A percentile compares a stretch with the other conserved stretches of the same genome.
These are phyloP conservation scores for Fusarium pilosicola DNA, from an alignment of 2,329 filamentous ascomycete species.

Conservation along the genomic window DNA sequence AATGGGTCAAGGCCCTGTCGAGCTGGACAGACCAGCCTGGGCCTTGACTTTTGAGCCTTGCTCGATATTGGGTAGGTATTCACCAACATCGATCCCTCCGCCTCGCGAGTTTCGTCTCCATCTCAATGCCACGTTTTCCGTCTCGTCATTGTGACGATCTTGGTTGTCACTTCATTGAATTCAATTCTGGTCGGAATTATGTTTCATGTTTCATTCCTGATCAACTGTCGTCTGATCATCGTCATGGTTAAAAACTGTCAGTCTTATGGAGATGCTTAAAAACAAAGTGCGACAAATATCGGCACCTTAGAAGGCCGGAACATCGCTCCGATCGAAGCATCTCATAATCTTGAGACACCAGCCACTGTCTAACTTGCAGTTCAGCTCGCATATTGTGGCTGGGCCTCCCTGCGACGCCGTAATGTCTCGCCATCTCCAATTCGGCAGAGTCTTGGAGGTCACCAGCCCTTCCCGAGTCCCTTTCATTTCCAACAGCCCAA, in stretches of 20 bases:
- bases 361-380: conserved; percentile 4
- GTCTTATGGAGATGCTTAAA: background rate
- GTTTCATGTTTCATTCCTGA: conserved; percentile 9
- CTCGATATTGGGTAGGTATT: background rate
- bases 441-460: background rate
- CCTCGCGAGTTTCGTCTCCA: background rate
- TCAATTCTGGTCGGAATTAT: background rate
- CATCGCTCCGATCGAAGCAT: conserved; percentile 1
- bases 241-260: background rate
- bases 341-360: conserved; percentile 13
- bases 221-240: background rate
- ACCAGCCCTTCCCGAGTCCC: background rate
- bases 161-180: background rate
- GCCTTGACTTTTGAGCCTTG: background rate
- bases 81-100: background rate
- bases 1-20: conserved; percentile 18
- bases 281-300: background rate
- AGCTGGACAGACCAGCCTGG: conserved; percentile 30
- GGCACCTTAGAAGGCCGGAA: background rate
- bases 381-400: conserved; percentile 27
- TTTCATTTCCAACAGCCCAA: background rate
- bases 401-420: conserved; percentile 1
- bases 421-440: conserved; percentile 18
- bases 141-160: conserved; percentile 24
- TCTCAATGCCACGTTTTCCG: conserved; percentile 11